Evolutionary conservation across 2,329 filamentous ascomycete genomes (phyloP).

Genomic region (Ciborinia camelliae): DNA sequence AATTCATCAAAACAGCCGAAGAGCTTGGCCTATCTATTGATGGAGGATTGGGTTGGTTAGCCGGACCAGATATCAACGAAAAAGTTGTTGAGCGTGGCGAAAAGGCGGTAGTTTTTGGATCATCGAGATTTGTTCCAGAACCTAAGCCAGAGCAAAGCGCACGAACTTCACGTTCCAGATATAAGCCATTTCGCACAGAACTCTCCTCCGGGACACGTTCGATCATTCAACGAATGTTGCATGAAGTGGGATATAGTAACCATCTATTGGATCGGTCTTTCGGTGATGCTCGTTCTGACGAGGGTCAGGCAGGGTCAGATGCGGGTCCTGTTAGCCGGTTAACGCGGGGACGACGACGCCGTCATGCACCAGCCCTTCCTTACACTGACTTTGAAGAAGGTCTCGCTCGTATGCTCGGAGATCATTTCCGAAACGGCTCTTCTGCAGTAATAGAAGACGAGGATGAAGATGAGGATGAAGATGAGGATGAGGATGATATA

Average conservation of each 20-base stretch:
- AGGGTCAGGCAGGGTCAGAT: neutral
- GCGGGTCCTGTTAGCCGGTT: no score
- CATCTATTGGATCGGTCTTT: conserved; percentile 21
- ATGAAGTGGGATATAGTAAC: conserved; percentile 31
- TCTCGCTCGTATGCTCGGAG: neutral
- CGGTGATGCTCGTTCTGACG: neutral
- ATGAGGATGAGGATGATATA: no score
- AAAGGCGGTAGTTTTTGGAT: conserved; percentile 46
- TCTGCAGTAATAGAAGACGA: neutral
- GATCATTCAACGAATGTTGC: conserved; percentile 27
- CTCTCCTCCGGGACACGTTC: neutral
- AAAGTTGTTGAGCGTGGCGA: conserved; percentile 43
- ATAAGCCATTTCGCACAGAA: neutral
- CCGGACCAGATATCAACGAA: conserved; percentile 55
- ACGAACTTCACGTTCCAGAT: no score
- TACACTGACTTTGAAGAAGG: conserved; percentile 6
- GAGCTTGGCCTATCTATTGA: conserved; percentile 67
- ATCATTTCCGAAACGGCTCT: neutral
- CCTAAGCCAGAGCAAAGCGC: conserved; percentile 19
- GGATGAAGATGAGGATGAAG: neutral
- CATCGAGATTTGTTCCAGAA: conserved; percentile 40
- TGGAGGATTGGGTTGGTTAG: conserved; percentile 64
- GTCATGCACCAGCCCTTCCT: neutral
- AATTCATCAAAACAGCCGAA: conserved; percentile 51
- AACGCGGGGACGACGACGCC: neutral